Evolutionary conservation across 2,329 filamentous ascomycete species (phyloP), one percentile per base, ranked within the genome.

Genomic region (Trichoderma sp.): DNA sequence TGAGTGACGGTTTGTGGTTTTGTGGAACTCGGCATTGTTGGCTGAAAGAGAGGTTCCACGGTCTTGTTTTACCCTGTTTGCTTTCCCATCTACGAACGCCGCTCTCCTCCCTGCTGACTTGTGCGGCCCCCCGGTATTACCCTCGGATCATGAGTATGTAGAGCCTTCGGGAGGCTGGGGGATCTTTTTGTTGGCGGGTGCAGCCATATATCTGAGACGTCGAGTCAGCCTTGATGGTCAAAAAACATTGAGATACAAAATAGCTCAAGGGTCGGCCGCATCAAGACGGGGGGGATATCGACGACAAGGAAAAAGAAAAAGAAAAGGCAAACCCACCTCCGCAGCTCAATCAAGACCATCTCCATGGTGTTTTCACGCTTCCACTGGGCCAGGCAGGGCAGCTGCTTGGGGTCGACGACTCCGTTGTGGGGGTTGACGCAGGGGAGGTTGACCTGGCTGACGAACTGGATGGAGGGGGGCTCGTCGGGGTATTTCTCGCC

Each of bases 291-390:
- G 4, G 37, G 37, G 8, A 37, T 13, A 13, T n/a, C n/a, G n/a
- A n/a, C n/a, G n/a, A n/a, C n/a, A 17, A 2, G 6, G 2, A 35
- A 35, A 35, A 4, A 29, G 27, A 27, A 37, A 5, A 17, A 15
- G 39, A 9, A 5, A 35, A 29, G 9, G 13, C 2, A 32, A 12
- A 70, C 83, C 71, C 76, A 92, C 91, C 91, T 89, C 83, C 92
- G 86, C 69, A 97, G 84, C 78, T 97, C 93, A 71, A 95, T 92
- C 72, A 97, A 82, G 65, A 97, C 89, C 1, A 92, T 97, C 83
- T 98, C 94, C 92, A 97, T 97, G 37, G 93, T 97, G 77, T 93
- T 95, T 56, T 96, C 91, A 69, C 93, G 86, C 83, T 92, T 95
- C 95, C 95, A 99, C 79, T 92, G 89, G 66, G 90, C 87, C 53